Evolutionary conservation across 352 stramenopile species (phyloP).

Genomic region (Pythium brassicae): DNA sequence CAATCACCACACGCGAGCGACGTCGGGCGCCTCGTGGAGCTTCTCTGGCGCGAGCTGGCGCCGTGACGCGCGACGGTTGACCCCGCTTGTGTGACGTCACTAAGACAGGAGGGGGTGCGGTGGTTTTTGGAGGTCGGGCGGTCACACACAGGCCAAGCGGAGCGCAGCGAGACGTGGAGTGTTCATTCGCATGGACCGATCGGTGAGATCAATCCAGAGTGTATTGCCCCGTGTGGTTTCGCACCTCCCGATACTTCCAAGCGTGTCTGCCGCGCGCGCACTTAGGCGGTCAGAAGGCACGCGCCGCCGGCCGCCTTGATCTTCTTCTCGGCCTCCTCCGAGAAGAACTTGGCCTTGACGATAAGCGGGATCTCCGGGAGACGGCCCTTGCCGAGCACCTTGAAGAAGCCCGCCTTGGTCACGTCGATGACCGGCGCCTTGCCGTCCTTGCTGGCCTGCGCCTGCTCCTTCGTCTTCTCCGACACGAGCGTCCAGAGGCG

Average conservation of each 20-base stretch:
- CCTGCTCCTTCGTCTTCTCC: constrained; percentile 96
- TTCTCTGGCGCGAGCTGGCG: constrained; percentile 1
- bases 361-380: constrained; percentile 97
- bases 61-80: background rate
- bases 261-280: constrained; percentile 15
- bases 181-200: constrained; percentile 8
- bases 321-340: constrained; percentile 99
- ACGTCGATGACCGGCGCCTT: constrained; percentile 99
- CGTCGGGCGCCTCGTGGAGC: background rate
- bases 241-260: constrained; percentile 58
- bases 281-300: constrained; percentile 97
- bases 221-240: constrained; percentile 78
- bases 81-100: too few species aligned
- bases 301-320: constrained; percentile 99
- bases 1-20: background rate
- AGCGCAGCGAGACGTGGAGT: background rate
- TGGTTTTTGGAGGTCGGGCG: too few species aligned
- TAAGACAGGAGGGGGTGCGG: too few species aligned
- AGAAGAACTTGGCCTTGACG: constrained; percentile 99
- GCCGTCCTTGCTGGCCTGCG: constrained; percentile 91
- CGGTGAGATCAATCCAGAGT: constrained; percentile 31
- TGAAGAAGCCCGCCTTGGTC: constrained; percentile 97
- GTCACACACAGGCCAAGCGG: background rate
- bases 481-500: constrained; percentile 98
- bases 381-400: constrained; percentile 99